A percentile compares a stretch with the other conserved stretches of the same genome.
Evolutionary conservation across 495 filamentous ascomycete species (phyloP).

Genomic region (Zalerion maritima): DNA sequence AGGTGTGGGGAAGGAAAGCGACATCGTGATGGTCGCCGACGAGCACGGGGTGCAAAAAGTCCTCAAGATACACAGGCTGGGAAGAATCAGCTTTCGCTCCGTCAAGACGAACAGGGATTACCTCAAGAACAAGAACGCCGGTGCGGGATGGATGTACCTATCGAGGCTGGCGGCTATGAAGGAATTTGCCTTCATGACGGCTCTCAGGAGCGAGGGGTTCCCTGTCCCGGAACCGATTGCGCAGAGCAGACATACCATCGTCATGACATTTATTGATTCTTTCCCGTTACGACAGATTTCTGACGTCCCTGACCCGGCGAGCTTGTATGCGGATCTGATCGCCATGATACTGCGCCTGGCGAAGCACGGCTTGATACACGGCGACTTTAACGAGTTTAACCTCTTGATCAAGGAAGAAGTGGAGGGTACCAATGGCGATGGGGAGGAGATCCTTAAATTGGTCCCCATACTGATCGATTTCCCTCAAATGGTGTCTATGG

Average conservation of each 20-base stretch:
- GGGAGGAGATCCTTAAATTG: slow-evolving; percentile 20
- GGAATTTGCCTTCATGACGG: slow-evolving; percentile 86
- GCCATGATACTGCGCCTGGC: slow-evolving; percentile 73
- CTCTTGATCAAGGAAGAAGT: slow-evolving; percentile 70
- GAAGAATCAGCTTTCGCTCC: slow-evolving; percentile 90
- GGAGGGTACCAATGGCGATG: slow-evolving; percentile 4
- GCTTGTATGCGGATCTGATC: slow-evolving; percentile 78
- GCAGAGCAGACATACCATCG: slow-evolving; percentile 83
- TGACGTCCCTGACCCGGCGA: slow-evolving; percentile 59
- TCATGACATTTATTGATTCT: slow-evolving; percentile 84
- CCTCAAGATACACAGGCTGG: slow-evolving; percentile 87
- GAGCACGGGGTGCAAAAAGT: slow-evolving; percentile 48
- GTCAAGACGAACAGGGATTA: slow-evolving; percentile 96
- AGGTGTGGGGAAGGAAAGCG: slow-evolving; percentile 92
- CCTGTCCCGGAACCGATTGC: slow-evolving; percentile 74
- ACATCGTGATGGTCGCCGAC: slow-evolving; percentile 84
- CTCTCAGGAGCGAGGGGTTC: slow-evolving; percentile 67
- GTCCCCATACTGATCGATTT: slow-evolving; percentile 87
- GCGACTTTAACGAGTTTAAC: slow-evolving; percentile 99
- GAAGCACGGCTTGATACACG: slow-evolving; percentile 83
- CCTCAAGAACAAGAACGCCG: slow-evolving; percentile 60
- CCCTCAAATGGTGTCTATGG: slow-evolving; percentile 94
- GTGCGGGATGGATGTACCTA: slow-evolving; percentile 91
- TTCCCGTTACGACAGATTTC: slow-evolving; percentile 80
- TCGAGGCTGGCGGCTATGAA: slow-evolving; percentile 80